phyloP scores from a whole-genome alignment of 768 basidiomycete species.

The Ramaria rubella region DNA sequence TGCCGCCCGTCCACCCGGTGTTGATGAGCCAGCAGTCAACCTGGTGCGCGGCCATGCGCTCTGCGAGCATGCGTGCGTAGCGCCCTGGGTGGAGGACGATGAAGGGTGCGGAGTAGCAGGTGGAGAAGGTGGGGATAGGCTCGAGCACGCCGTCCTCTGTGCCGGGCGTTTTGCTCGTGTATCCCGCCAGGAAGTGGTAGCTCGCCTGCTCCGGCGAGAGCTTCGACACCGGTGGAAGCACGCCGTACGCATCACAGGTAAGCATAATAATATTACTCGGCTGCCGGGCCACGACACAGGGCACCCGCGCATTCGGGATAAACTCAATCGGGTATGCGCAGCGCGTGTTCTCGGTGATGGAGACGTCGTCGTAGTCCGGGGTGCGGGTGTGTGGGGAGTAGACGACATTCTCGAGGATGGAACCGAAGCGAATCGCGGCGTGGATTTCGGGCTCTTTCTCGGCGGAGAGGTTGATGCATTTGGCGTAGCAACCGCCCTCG shows the following conservation, averaged over 20 bases:
- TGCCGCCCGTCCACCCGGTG: slow-evolving; percentile 95
- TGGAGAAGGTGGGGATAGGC: slow-evolving; percentile 98
- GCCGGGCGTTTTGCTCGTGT: slow-evolving; percentile 97
- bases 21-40: slow-evolving; percentile 98
- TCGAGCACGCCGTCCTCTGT: slow-evolving; percentile 98
- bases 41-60: slow-evolving; percentile 82
- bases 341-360: slow-evolving; percentile 98
- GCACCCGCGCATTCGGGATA: slow-evolving; percentile 93
- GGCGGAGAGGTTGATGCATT: slow-evolving; percentile 91
- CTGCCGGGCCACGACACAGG: slow-evolving; percentile 80
- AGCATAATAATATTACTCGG: slow-evolving; percentile 95
- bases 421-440: slow-evolving; percentile 90
- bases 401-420: slow-evolving; percentile 98
- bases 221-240: slow-evolving; percentile 91
- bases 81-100: slow-evolving; percentile 94
- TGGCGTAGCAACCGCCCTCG: slow-evolving; percentile 99
- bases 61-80: slow-evolving; percentile 95
- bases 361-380: slow-evolving; percentile 93
- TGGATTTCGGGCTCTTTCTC: slow-evolving; percentile 99
- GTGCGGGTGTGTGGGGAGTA: slow-evolving; percentile 77
- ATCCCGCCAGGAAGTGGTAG: slow-evolving; percentile 97
- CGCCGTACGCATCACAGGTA: slow-evolving; percentile 97
- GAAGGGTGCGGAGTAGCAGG: slow-evolving; percentile 99
- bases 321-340: slow-evolving; percentile 99
- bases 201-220: slow-evolving; percentile 91